Evolutionary conservation across 2,329 filamentous ascomycete species (phyloP), one percentile per base, ranked within the genome.

Genomic region (Paraconiothyrium sp.): DNA sequence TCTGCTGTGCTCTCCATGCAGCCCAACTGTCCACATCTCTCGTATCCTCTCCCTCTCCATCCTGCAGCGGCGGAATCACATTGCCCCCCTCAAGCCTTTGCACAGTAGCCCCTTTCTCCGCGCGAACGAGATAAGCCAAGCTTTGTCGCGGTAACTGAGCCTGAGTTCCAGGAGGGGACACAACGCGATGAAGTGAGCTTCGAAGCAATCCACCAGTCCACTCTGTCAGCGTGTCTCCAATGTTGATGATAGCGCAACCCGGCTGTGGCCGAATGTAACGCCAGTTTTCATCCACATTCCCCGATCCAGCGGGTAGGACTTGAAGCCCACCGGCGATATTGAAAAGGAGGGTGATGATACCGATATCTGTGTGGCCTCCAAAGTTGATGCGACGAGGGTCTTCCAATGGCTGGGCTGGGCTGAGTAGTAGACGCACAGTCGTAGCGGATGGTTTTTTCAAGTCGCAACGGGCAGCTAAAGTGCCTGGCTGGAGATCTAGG

Each of bases 261-360:
- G 57, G 60, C 24, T 57, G 16, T 22, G 62, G 62, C 14, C 48
- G 44, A n/a, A 65, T 58, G 43, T 60, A 65, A 11, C 39, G 59
- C 57, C 57, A 60, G 27, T 59, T 63, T 9, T 47, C 54, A 35
- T 51, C 10, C 2, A 52, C 46, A 32, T 62, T 56, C 41, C 34
- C n/a, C 3, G 11, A 5, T 3, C 55, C 55, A 41, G 59, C 56
- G 32, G 62, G 62, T 1, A 79, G 68, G 22, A 80, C 71, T 66
- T 81, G 78, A 20, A 80, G 65, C 0, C 78, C 78, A 16, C 78
- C 78, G 2, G 76, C 43, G 3, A 77, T 61, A 48, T 80, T 78
- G 55, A 76, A 76, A 2, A 80, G 71, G 0, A 80, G 65, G 0
- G 79, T 80, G 13, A 80, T 69, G 5, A 70, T 73, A 1, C 78